Evolutionary conservation across 495 filamentous ascomycete species (phyloP).

Genomic region (Viridothelium virens): DNA sequence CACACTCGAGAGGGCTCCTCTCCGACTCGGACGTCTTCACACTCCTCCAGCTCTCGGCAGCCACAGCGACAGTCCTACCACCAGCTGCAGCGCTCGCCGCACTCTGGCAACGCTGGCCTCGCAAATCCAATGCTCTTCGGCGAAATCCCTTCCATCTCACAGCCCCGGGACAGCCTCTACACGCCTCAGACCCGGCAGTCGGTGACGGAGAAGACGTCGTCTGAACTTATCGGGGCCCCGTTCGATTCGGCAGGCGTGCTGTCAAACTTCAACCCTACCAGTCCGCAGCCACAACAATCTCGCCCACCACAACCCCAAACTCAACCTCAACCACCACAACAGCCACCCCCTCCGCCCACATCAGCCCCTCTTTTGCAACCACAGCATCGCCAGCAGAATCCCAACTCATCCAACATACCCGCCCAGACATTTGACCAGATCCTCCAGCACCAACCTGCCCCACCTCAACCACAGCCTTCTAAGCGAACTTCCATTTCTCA

Average conservation of each 20-base stretch:
- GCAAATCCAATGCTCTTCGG: constrained; percentile 3
- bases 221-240: constrained; percentile 21
- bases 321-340: constrained; percentile 2
- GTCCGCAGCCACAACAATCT: constrained; percentile 10
- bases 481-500: constrained; percentile 4
- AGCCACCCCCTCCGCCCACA: neutral
- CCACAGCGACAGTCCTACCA: neutral
- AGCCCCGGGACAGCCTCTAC: constrained; percentile 9
- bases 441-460: neutral
- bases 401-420: neutral
- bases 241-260: constrained; percentile 26
- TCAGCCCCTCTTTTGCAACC: neutral
- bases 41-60: constrained; percentile 6
- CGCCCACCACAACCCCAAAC: neutral
- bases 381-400: neutral
- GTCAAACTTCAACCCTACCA: constrained; percentile 22
- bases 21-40: constrained; percentile 3
- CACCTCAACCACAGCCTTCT: neutral
- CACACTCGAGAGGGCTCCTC: neutral
- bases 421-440: constrained; percentile 10
- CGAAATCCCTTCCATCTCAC: constrained; percentile 6
- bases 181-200: constrained; percentile 18
- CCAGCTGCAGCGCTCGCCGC: constrained; percentile 6
- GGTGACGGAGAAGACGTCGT: constrained; percentile 21
- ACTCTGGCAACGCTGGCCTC: neutral